Evolutionary conservation across 768 basidiomycete genomes (phyloP).

Genomic region (Lanmaoa pseudosensibilis): DNA sequence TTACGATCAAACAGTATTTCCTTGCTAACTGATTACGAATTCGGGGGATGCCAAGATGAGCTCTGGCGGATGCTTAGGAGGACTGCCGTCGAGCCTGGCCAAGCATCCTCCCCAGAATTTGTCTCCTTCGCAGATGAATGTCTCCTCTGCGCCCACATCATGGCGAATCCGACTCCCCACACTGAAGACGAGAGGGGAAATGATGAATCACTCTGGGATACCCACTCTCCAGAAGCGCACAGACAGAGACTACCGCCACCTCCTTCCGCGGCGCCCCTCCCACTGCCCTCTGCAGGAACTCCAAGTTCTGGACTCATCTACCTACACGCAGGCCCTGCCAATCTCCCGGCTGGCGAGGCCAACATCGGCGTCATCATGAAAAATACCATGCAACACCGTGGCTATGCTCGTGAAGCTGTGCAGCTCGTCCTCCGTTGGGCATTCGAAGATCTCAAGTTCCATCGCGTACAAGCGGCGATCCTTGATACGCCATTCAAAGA

Average conservation of each 20-base stretch:
- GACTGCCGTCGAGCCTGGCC: slow-evolving; percentile 29
- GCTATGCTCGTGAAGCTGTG: slow-evolving; percentile 49
- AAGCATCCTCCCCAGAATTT: slow-evolving; percentile 24
- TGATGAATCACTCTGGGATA: not conserved
- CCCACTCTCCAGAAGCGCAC: not conserved
- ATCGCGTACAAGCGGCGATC: slow-evolving; percentile 41
- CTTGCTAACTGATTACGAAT: not conserved
- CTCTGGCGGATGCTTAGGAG: slow-evolving; percentile 27
- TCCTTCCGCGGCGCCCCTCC: not conserved
- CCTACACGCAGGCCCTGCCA: slow-evolving; percentile 21
- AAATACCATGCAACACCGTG: slow-evolving; percentile 37
- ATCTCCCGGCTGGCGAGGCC: slow-evolving; percentile 40
- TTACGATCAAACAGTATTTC: slow-evolving; percentile 17
- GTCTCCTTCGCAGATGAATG: slow-evolving; percentile 31
- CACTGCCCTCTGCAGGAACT: not conserved
- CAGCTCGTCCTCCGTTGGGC: slow-evolving; percentile 45
- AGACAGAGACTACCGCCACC: not conserved
- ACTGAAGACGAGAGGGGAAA: not conserved
- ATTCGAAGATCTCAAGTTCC: slow-evolving; percentile 39
- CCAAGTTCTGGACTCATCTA: slow-evolving; percentile 28
- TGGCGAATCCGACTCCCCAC: not conserved
- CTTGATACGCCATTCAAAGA: slow-evolving; percentile 46
- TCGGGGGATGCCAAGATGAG: not conserved
- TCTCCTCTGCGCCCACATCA: slow-evolving; percentile 28
- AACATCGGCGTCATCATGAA: slow-evolving; percentile 56